Conservation (phyloP, 306 rosid genomes). For the Vigna hirtella region DNA sequence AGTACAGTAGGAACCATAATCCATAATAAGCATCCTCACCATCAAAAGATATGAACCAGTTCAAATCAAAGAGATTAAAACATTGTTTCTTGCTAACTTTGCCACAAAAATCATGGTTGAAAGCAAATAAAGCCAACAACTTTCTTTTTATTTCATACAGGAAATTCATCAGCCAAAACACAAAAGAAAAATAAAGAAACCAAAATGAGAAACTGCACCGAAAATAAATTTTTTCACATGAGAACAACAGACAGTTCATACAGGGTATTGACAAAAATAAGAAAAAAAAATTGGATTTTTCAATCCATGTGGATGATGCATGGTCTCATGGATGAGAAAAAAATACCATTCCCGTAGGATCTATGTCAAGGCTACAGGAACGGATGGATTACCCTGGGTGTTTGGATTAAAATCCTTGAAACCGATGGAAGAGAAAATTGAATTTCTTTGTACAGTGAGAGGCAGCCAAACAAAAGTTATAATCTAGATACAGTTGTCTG, state of each 20-base stretch:
- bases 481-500: neutral
- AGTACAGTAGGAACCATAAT: slow-evolving; percentile 8
- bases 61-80: neutral
- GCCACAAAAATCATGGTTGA: neutral
- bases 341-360: slow-evolving; percentile 17
- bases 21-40: slow-evolving; percentile 18
- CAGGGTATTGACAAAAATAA: neutral
- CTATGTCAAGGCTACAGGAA: neutral
- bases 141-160: neutral
- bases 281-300: neutral
- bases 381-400: neutral
- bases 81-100: neutral
- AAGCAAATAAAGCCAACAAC: neutral
- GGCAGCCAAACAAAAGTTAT: neutral
- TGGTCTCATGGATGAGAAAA: slow-evolving; percentile 12
- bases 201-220: neutral
- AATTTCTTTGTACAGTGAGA: neutral
- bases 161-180: neutral
- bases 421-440: neutral
- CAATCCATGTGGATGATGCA: slow-evolving; percentile 9
- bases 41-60: slow-evolving; percentile 27
- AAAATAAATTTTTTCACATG: neutral
- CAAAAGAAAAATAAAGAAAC: neutral
- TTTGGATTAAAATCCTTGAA: neutral
- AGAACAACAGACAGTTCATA: slow-evolving; percentile 1